A percentile compares a stretch with the other conserved stretches of the same genome.
phyloP scores from a whole-genome alignment of 2,329 filamentous ascomycete genomes.

The Pyrenophora seminiperda region DNA sequence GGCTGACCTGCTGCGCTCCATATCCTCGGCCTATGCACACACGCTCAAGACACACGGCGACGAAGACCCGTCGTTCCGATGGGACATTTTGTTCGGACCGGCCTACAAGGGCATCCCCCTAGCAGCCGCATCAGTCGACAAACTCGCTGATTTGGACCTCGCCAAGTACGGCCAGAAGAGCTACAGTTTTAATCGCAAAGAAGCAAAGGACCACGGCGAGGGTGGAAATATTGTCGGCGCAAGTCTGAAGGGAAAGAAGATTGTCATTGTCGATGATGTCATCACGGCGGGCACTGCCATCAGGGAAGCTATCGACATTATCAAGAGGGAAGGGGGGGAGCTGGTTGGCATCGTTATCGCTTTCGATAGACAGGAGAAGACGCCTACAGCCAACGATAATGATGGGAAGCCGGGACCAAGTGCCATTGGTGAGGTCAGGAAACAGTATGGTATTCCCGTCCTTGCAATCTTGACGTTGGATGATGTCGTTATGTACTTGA shows the following conservation, averaged over 20 bases:
- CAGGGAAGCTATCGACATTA: slow-evolving; percentile 88
- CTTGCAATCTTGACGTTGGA: slow-evolving; percentile 81
- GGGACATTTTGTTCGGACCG: slow-evolving; percentile 90
- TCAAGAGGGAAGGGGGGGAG: slow-evolving; percentile 80
- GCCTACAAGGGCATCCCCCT: slow-evolving; percentile 98
- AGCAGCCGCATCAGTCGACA: slow-evolving; percentile 75
- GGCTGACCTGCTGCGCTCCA: slow-evolving; percentile 74
- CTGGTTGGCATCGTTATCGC: slow-evolving; percentile 88
- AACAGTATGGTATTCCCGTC: slow-evolving; percentile 83
- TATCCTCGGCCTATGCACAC: slow-evolving; percentile 79
- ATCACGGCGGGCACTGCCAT: slow-evolving; percentile 95
- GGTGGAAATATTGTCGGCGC: slow-evolving; percentile 92
- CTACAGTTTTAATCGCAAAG: slow-evolving; percentile 95
- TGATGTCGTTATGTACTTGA: slow-evolving; percentile 66
- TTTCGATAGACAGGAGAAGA: slow-evolving; percentile 84
- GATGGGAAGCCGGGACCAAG: slow-evolving; percentile 73
- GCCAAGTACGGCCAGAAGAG: slow-evolving; percentile 70
- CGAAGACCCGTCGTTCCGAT: slow-evolving; percentile 55
- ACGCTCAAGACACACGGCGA: slow-evolving; percentile 57
- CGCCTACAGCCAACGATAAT: slow-evolving; percentile 64
- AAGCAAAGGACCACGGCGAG: slow-evolving; percentile 94
- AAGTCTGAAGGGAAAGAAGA: slow-evolving; percentile 78
- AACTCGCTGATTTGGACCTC: slow-evolving; percentile 72
- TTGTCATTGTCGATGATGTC: slow-evolving; percentile 94
- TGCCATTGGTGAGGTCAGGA: slow-evolving; percentile 83